Conservation (phyloP, 1,139 yeast species). For the Candida pseudocylindracea region DNA sequence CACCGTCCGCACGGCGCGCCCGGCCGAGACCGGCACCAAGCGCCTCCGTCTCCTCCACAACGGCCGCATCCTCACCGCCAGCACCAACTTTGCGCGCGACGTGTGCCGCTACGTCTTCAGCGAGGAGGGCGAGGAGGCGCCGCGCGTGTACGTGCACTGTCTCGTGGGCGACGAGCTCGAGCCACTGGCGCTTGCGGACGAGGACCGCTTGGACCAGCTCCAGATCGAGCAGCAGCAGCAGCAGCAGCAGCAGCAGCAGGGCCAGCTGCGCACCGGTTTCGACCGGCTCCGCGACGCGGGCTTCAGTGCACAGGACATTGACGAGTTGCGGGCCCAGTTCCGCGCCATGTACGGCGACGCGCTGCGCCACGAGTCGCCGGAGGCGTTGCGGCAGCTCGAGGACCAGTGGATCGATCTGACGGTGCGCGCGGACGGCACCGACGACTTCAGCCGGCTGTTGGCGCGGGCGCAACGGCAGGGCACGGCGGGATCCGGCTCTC, state of each 20-base stretch:
- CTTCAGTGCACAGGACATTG: conserved; percentile 54
- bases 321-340: conserved; percentile 53
- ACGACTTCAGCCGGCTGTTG: conserved; percentile 3
- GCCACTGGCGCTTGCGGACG: conserved; percentile 35
- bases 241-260: conserved; percentile 25
- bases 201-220: conserved; percentile 30
- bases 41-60: conserved; percentile 52
- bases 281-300: conserved; percentile 72
- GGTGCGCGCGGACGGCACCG: conserved; percentile 14
- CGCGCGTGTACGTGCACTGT: conserved; percentile 48
- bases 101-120: conserved; percentile 7
- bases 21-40: conserved; percentile 5
- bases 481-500: conserved; percentile 2
- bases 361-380: conserved; percentile 3
- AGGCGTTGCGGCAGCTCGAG: conserved; percentile 35
- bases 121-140: conserved; percentile 4
- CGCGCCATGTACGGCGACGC: conserved; percentile 33
- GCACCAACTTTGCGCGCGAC: conserved; percentile 30
- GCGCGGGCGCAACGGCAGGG: conserved; percentile 5
- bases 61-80: conserved; percentile 47
- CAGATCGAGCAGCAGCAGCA: conserved; percentile 1
- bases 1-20: conserved; percentile 5
- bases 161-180: conserved; percentile 53
- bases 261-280: conserved; percentile 65
- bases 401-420: conserved; percentile 85